phyloP scores from a whole-genome alignment of 345 rosid genomes.

The Garcia nutans region DNA sequence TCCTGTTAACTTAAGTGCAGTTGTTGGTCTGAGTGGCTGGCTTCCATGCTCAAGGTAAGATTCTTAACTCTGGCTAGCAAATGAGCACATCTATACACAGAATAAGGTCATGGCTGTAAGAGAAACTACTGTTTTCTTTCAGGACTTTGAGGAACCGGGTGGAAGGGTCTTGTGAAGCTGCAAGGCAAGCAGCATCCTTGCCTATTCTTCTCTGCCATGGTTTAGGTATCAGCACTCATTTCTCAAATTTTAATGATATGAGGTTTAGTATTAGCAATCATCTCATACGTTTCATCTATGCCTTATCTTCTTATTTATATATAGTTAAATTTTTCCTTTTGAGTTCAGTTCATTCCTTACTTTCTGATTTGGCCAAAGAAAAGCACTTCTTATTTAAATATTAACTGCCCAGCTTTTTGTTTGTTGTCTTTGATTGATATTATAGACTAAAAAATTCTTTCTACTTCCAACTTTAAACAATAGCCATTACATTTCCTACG shows the following conservation, averaged over 20 bases:
- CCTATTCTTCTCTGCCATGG: slow-evolving; percentile 65
- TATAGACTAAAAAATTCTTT: too few species aligned
- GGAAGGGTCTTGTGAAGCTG: slow-evolving; percentile 51
- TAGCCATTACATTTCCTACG: not conserved
- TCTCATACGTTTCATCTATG: too few species aligned
- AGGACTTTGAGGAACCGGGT: slow-evolving; percentile 57
- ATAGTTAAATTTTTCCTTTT: too few species aligned
- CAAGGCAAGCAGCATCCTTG: slow-evolving; percentile 55
- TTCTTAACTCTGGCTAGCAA: not conserved
- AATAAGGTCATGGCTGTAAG: not conserved
- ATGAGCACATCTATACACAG: not conserved
- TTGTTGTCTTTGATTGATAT: not conserved
- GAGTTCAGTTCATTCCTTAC: not conserved
- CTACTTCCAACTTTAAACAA: not conserved
- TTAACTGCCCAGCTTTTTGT: not conserved
- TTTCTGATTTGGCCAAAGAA: not conserved
- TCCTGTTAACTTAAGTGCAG: slow-evolving; percentile 45
- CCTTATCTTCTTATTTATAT: too few species aligned
- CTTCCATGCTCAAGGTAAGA: slow-evolving; percentile 66
- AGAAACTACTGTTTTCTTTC: slow-evolving; percentile 16
- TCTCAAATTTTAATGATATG: not conserved
- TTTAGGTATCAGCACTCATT: slow-evolving; percentile 35
- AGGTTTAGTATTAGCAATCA: too few species aligned
- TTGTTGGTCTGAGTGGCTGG: slow-evolving; percentile 74
- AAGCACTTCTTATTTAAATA: not conserved